These are phyloP conservation scores for Fistulifera pelliculosa DNA, from an alignment of 108 stramenopile genomes.

Conservation along the genomic window DNA sequence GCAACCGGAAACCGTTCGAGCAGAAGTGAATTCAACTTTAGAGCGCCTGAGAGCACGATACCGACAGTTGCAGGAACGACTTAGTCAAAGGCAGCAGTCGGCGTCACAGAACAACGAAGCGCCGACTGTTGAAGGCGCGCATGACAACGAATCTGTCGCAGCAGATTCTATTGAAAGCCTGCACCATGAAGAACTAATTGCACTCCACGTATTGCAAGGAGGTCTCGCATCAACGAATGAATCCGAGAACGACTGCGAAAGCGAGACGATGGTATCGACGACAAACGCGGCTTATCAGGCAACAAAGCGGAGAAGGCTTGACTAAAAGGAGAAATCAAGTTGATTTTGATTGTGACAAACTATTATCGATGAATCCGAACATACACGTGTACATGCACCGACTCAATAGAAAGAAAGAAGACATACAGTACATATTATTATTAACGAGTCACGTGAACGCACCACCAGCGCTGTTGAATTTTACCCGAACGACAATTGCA, in stretches of 20 bases:
- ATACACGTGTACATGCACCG: too few species aligned
- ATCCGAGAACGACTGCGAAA: not conserved
- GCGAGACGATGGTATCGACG: not conserved
- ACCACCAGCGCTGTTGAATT: too few species aligned
- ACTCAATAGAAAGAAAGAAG: too few species aligned
- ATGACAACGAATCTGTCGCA: not conserved
- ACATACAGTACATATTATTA: too few species aligned
- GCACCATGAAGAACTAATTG: conserved; percentile 24
- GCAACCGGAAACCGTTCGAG: conserved; percentile 48
- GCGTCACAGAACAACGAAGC: not conserved
- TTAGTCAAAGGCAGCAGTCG: conserved; percentile 8
- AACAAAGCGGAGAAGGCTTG: not conserved
- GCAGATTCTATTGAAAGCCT: not conserved
- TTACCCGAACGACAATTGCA: too few species aligned
- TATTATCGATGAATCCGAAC: too few species aligned
- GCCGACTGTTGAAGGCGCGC: not conserved
- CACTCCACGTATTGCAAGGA: conserved; percentile 37
- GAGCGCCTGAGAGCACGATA: conserved; percentile 43
- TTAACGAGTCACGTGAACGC: too few species aligned
- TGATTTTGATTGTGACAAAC: too few species aligned
- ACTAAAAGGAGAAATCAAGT: not conserved
- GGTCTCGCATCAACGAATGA: conserved; percentile 2
- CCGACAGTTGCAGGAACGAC: conserved; percentile 37
- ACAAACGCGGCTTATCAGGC: not conserved
- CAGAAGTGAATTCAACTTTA: conserved; percentile 52